A percentile compares a stretch with the other conserved stretches of the same genome.
Conservation (phyloP, 2,329 filamentous ascomycete genomes). For the Lasiodiplodia hormozganensis region DNA sequence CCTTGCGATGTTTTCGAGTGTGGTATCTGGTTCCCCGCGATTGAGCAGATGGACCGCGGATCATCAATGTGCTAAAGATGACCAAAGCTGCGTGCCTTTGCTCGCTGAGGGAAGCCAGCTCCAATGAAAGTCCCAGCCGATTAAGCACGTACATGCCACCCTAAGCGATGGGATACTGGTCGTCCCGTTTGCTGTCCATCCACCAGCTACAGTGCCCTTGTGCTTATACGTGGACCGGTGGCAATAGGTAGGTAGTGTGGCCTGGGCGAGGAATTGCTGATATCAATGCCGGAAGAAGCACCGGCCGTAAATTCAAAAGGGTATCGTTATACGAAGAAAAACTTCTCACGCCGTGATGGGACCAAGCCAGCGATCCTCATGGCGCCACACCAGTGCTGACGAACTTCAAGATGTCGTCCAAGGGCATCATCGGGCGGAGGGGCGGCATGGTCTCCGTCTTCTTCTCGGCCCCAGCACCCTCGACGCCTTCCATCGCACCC, state of each 20-base stretch:
- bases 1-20: too few species aligned
- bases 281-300: neutral
- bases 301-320: neutral
- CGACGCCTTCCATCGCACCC: constrained; percentile 58
- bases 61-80: too few species aligned
- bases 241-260: too few species aligned
- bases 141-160: too few species aligned
- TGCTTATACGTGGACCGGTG: neutral
- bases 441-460: constrained; percentile 32
- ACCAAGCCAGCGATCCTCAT: neutral
- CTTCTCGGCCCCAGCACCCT: constrained; percentile 33
- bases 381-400: constrained; percentile 54
- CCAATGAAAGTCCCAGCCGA: too few species aligned
- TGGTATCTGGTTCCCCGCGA: too few species aligned
- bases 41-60: too few species aligned
- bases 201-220: too few species aligned
- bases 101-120: too few species aligned
- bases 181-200: too few species aligned
- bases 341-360: neutral
- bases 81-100: too few species aligned
- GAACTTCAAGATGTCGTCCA: constrained; percentile 58
- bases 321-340: neutral
- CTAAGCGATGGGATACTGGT: too few species aligned
- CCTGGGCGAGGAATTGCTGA: neutral
- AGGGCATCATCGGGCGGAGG: constrained; percentile 45